phyloP scores from a whole-genome alignment of 164 flowering plant genomes.

The Akebia trifoliata region DNA sequence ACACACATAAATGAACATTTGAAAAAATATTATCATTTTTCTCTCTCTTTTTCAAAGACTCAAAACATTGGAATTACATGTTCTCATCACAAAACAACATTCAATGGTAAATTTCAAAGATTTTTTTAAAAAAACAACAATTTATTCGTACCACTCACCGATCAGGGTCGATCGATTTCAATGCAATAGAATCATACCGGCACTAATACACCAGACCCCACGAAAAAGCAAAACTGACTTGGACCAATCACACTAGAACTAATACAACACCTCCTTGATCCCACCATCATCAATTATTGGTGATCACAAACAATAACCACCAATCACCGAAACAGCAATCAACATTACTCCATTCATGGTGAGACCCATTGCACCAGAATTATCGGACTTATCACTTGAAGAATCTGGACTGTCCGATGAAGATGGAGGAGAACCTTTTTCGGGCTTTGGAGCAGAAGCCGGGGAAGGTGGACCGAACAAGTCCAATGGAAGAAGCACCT shows the following conservation, averaged over 20 bases:
- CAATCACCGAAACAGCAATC: conserved; percentile 14
- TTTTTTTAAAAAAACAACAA: no score
- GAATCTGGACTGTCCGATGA: conserved; percentile 13
- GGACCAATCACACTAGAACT: background rate
- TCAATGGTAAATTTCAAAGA: background rate
- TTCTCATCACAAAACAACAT: conserved; percentile 2
- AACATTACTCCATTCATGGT: background rate
- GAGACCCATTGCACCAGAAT: conserved; percentile 22
- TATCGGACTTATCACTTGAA: conserved; percentile 4
- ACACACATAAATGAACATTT: no score
- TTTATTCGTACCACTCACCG: conserved; percentile 4
- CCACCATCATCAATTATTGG: conserved; percentile 4
- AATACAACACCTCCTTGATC: background rate
- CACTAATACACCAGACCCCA: conserved; percentile 1
- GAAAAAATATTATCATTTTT: no score
- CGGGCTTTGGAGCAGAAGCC: conserved; percentile 24
- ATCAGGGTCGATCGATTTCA: background rate
- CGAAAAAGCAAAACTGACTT: background rate
- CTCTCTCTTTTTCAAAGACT: no score
- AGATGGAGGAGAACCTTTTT: conserved; percentile 31
- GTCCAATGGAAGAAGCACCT: conserved; percentile 64
- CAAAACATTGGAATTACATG: background rate
- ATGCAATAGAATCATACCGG: background rate
- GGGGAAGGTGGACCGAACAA: conserved; percentile 57
- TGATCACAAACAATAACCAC: conserved; percentile 6